A percentile compares a stretch with the other conserved stretches of the same genome.
phyloP scores from a whole-genome alignment of 164 flowering plant species.

The Cinnamomum micranthum region DNA sequence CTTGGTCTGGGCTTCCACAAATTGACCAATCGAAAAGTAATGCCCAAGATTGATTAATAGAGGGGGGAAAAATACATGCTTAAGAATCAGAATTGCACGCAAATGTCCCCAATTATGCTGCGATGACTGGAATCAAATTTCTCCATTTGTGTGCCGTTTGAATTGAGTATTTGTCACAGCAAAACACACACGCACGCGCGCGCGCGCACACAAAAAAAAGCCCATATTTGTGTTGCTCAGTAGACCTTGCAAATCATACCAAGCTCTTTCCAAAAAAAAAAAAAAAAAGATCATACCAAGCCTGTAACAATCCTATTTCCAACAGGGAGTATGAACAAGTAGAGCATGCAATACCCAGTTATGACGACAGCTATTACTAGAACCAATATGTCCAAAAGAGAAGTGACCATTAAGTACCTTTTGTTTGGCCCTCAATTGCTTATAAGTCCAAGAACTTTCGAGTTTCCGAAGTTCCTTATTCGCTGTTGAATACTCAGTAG shows the following conservation, averaged over 20 bases:
- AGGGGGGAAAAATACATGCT: too few species aligned
- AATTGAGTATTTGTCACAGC: too few species aligned
- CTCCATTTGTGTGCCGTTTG: too few species aligned
- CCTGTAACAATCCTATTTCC: background rate
- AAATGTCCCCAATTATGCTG: too few species aligned
- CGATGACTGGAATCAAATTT: too few species aligned
- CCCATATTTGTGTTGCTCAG: background rate
- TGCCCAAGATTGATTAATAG: too few species aligned
- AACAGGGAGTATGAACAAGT: background rate
- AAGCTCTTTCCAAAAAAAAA: too few species aligned
- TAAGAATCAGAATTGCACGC: too few species aligned
- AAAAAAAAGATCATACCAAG: background rate
- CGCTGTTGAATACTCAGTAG: conserved; percentile 67
- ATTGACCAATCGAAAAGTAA: too few species aligned
- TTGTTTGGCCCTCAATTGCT: conserved; percentile 59
- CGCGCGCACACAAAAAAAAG: too few species aligned
- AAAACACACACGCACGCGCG: too few species aligned
- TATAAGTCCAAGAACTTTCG: conserved; percentile 57
- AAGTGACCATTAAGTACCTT: conserved; percentile 40
- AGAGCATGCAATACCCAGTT: background rate
- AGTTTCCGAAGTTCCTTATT: conserved; percentile 84
- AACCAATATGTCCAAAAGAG: background rate
- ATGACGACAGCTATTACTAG: background rate
- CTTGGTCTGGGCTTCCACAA: background rate
- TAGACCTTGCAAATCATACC: background rate